Conservation (phyloP, 805 yeast species). For the Middelhovenomyces tepae region DNA sequence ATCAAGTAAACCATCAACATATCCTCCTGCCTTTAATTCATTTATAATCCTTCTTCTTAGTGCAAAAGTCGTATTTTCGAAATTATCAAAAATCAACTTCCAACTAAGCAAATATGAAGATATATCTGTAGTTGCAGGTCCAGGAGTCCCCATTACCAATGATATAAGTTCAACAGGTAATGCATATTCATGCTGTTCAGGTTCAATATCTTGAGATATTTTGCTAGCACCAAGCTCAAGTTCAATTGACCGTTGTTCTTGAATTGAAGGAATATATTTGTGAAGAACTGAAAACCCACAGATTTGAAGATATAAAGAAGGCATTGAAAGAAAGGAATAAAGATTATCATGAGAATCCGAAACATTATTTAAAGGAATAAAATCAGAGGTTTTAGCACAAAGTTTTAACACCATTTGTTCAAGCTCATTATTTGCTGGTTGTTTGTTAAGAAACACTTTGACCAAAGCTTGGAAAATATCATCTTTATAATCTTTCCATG, state of each 20-base stretch:
- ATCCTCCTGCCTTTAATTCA: constrained; percentile 43
- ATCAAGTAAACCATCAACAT: constrained; percentile 43
- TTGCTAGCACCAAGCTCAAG: constrained; percentile 31
- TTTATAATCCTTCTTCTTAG: constrained; percentile 52
- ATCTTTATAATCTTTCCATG: constrained; percentile 28
- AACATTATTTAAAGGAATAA: no score
- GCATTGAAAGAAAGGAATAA: constrained; percentile 30
- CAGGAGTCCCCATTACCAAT: constrained; percentile 16
- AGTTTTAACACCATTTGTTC: constrained; percentile 9
- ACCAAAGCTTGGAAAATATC: constrained; percentile 37
- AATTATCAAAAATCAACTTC: constrained; percentile 52
- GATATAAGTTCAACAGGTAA: constrained; percentile 37
- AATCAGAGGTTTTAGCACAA: constrained; percentile 5
- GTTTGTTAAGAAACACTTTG: constrained; percentile 26
- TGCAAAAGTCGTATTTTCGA: constrained; percentile 55
- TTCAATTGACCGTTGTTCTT: constrained; percentile 22
- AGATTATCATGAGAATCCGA: constrained; percentile 18
- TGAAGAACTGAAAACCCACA: constrained; percentile 7
- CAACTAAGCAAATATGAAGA: constrained; percentile 38
- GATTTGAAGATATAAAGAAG: constrained; percentile 6
- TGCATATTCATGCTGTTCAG: constrained; percentile 23
- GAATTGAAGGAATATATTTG: constrained; percentile 12
- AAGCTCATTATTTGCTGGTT: constrained; percentile 5
- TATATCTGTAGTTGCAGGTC: constrained; percentile 8
- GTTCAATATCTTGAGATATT: constrained; percentile 6